These are phyloP conservation scores for Aurantiochytrium sp. DNA, from an alignment of 108 stramenopile species.

Conservation along the genomic window DNA sequence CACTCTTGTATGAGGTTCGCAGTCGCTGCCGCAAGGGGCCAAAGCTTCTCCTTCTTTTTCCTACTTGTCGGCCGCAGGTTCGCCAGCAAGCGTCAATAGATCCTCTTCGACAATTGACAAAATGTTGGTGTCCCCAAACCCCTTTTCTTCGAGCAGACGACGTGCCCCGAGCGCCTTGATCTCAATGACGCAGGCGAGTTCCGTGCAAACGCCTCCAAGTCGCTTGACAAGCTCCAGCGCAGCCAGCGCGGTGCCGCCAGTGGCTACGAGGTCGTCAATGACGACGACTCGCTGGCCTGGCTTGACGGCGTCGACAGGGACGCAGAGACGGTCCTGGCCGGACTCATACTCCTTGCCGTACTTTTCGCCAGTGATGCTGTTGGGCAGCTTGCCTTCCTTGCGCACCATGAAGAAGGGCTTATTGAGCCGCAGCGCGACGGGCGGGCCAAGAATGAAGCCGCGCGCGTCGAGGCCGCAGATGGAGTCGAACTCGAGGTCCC, in stretches of 20 bases:
- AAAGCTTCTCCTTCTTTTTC: not conserved
- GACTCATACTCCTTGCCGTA: slow-evolving; percentile 88
- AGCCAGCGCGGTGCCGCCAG: slow-evolving; percentile 76
- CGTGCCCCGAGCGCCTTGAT: not conserved
- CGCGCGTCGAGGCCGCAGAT: slow-evolving; percentile 87
- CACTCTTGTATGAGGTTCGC: no score
- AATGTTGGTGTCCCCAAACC: not conserved
- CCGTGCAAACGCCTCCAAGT: not conserved
- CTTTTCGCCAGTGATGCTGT: slow-evolving; percentile 62
- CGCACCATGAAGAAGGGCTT: slow-evolving; percentile 97
- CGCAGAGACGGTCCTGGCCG: slow-evolving; percentile 72
- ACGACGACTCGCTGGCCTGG: slow-evolving; percentile 75
- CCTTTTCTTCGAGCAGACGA: not conserved
- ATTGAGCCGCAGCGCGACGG: slow-evolving; percentile 84
- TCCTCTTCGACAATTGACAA: not conserved
- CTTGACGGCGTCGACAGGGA: slow-evolving; percentile 73
- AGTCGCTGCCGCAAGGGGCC: not conserved
- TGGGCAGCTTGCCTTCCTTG: slow-evolving; percentile 96
- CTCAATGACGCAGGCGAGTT: not conserved
- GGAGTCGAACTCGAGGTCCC: slow-evolving; percentile 66
- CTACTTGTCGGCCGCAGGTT: not conserved
- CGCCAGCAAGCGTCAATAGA: not conserved
- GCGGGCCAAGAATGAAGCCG: slow-evolving; percentile 91
- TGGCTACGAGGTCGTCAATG: slow-evolving; percentile 95
- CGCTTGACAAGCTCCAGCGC: not conserved